Conservation (phyloP, 805 yeast genomes). For the Zygoascus tannicola region DNA sequence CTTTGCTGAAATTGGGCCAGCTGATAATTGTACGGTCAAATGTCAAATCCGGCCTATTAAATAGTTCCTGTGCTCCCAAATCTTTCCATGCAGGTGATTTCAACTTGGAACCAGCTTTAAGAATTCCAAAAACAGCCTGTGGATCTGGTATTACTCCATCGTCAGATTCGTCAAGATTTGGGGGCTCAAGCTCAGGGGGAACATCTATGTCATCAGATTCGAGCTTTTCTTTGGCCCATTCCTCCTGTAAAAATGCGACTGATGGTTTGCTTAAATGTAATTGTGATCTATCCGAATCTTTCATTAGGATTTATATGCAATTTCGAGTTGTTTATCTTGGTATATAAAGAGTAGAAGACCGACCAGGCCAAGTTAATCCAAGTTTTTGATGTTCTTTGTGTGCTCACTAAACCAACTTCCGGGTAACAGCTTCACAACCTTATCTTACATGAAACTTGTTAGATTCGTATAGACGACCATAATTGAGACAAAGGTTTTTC, state of each 20-base stretch:
- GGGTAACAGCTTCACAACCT: too few relatives aligned
- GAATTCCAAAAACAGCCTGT: conserved; percentile 16
- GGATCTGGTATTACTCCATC: conserved; percentile 18
- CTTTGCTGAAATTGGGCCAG: background rate
- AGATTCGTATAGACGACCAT: too few relatives aligned
- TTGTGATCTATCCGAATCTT: conserved; percentile 27
- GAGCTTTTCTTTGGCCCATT: conserved; percentile 25
- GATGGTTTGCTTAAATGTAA: conserved; percentile 23
- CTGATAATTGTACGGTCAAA: conserved; percentile 6
- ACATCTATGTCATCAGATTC: conserved; percentile 23
- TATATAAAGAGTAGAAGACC: too few relatives aligned
- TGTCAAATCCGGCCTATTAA: conserved; percentile 8
- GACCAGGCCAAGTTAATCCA: too few relatives aligned
- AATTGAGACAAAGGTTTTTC: too few relatives aligned
- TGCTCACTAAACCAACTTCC: too few relatives aligned
- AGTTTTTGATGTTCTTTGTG: too few relatives aligned
- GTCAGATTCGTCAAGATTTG: conserved; percentile 20
- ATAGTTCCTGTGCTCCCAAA: conserved; percentile 14
- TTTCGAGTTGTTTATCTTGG: too few relatives aligned
- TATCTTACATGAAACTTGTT: too few relatives aligned
- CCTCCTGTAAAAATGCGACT: conserved; percentile 21
- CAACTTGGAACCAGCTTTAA: conserved; percentile 5
- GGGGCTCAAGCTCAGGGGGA: conserved; percentile 17
- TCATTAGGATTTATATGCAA: conserved; percentile 6
- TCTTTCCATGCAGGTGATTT: conserved; percentile 18